These are phyloP conservation scores for Cryptococcus jaspeensis DNA, from an alignment of 1,284 basidiomycete genomes.

Conservation along the genomic window DNA sequence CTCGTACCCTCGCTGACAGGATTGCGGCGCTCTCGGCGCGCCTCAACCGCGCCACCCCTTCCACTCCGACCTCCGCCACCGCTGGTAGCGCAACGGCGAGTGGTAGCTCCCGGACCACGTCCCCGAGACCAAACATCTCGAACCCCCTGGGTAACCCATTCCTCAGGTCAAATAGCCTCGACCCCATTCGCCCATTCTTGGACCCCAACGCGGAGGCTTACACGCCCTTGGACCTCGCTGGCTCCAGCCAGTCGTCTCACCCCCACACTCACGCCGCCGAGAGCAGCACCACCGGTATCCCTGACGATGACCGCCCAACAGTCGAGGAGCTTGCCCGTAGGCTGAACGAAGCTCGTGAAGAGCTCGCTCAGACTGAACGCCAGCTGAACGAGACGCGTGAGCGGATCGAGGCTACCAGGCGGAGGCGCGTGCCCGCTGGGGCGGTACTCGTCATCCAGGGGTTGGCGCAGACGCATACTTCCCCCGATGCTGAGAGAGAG, in stretches of 20 bases:
- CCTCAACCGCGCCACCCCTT: background rate
- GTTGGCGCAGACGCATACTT: conserved; percentile 44
- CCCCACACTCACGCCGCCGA: too few species aligned
- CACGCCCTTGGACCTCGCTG: background rate
- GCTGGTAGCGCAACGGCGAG: background rate
- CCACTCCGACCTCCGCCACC: background rate
- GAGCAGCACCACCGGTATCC: background rate
- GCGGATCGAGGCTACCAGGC: conserved; percentile 7
- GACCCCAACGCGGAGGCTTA: too few species aligned
- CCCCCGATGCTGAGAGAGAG: conserved; percentile 3
- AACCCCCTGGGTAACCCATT: too few species aligned
- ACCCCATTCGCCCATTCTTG: too few species aligned
- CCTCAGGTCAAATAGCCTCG: too few species aligned
- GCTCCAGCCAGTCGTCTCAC: too few species aligned
- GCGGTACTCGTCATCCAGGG: conserved; percentile 50
- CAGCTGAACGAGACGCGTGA: conserved; percentile 8
- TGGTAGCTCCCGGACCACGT: too few species aligned
- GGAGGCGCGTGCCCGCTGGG: conserved; percentile 29
- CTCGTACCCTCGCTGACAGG: background rate
- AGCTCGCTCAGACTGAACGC: conserved; percentile 12
- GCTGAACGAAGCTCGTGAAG: conserved; percentile 11
- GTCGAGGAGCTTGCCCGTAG: conserved; percentile 4
- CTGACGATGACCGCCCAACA: background rate
- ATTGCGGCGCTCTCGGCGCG: background rate
- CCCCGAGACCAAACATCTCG: too few species aligned